Evolutionary conservation across 352 stramenopile species (phyloP).

Genomic region (Globisporangium barbulae): DNA sequence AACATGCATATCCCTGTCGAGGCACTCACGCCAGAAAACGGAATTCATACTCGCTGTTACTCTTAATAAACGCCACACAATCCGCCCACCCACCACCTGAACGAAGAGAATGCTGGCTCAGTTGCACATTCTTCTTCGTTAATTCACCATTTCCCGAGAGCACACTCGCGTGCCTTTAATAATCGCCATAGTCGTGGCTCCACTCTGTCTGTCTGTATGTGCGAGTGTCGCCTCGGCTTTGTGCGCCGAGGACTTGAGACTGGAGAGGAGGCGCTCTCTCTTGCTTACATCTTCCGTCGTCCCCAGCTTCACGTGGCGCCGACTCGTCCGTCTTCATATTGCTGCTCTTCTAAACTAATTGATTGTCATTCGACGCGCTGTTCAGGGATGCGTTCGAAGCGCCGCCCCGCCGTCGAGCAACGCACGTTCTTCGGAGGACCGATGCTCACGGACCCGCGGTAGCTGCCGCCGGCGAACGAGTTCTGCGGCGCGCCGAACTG

Average conservation of each 20-base stretch:
- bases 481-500: slow-evolving; percentile 42
- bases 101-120: background rate
- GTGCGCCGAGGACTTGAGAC: background rate
- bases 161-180: background rate
- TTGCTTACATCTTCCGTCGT: too few species aligned
- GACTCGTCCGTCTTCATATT: background rate
- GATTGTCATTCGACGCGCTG: slow-evolving; percentile 55
- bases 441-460: slow-evolving; percentile 72
- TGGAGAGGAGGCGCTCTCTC: too few species aligned
- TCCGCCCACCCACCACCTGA: background rate
- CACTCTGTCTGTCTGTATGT: background rate
- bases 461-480: slow-evolving; percentile 69
- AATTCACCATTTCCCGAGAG: background rate
- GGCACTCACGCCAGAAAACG: background rate
- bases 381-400: slow-evolving; percentile 62
- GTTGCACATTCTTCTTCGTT: background rate
- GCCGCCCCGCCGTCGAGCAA: slow-evolving; percentile 39
- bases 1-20: too few species aligned
- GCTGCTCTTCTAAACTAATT: slow-evolving; percentile 10
- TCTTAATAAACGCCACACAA: background rate
- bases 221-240: background rate
- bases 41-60: background rate
- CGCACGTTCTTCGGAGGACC: slow-evolving; percentile 50
- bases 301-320: background rate
- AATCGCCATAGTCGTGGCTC: background rate